These are phyloP conservation scores for Vickermania spadyakhi DNA, from an alignment of 208 protist species.

Conservation along the genomic window DNA sequence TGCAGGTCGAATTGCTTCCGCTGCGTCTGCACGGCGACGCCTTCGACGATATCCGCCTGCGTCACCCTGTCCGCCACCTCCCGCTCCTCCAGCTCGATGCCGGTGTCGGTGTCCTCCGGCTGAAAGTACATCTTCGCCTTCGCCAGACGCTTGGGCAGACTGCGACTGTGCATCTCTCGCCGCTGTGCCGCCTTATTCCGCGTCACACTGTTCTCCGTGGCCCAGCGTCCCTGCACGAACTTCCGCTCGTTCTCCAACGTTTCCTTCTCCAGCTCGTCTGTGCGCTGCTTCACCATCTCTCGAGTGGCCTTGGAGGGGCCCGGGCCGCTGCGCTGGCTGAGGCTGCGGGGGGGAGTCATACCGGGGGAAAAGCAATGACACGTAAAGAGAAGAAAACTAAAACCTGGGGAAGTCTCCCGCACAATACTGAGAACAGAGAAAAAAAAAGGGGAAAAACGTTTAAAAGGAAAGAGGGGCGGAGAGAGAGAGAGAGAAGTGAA, in stretches of 20 bases:
- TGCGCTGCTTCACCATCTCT: constrained; percentile 40
- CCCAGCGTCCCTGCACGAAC: constrained; percentile 69
- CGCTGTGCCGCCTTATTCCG: constrained; percentile 41
- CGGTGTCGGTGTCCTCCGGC: constrained; percentile 53
- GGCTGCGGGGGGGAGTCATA: neutral
- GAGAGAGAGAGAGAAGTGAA: too few species aligned
- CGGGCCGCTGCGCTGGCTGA: constrained; percentile 1
- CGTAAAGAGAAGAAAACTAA: too few species aligned
- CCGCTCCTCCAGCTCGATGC: constrained; percentile 64
- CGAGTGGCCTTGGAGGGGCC: constrained; percentile 44
- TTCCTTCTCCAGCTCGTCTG: constrained; percentile 32
- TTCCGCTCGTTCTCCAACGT: constrained; percentile 26
- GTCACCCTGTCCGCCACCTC: constrained; percentile 91
- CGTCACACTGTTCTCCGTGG: constrained; percentile 61
- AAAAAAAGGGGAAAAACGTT: too few species aligned
- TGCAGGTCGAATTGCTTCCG: constrained; percentile 91
- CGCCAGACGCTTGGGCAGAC: constrained; percentile 54
- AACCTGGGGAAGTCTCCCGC: too few species aligned
- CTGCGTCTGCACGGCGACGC: constrained; percentile 90
- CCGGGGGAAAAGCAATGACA: too few species aligned
- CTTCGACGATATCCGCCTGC: constrained; percentile 83
- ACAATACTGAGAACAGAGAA: too few species aligned
- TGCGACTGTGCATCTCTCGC: constrained; percentile 42
- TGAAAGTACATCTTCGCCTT: constrained; percentile 58
- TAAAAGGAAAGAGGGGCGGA: too few species aligned